A percentile compares a stretch with the other conserved stretches of the same genome.
These are phyloP conservation scores for Saccharomyces hybrid DNA, from an alignment of 1,139 yeast genomes.

Conservation along the genomic window DNA sequence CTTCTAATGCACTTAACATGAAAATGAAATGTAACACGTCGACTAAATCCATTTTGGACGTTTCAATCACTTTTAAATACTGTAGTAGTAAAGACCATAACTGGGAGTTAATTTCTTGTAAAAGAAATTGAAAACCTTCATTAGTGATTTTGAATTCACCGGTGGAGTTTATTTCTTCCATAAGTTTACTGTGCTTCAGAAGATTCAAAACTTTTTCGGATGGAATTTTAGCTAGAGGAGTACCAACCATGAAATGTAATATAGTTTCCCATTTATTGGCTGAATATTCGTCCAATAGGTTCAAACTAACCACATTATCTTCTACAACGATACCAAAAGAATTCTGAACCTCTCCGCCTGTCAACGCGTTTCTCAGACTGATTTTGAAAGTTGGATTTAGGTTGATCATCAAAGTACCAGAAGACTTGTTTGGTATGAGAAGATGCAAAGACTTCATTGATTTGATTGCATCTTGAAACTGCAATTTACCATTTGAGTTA, in stretches of 20 bases:
- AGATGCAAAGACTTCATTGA: constrained; percentile 70
- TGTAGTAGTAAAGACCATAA: constrained; percentile 88
- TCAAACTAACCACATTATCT: constrained; percentile 42
- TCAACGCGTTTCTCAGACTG: constrained; percentile 73
- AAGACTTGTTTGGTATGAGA: constrained; percentile 45
- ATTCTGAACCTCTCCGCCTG: constrained; percentile 53
- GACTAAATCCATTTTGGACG: constrained; percentile 87
- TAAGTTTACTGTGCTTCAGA: constrained; percentile 68
- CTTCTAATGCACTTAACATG: constrained; percentile 83
- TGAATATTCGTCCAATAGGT: constrained; percentile 72
- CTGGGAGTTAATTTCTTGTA: constrained; percentile 90
- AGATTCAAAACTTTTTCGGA: constrained; percentile 60
- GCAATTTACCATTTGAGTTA: constrained; percentile 42
- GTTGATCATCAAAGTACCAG: constrained; percentile 32
- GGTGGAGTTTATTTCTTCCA: constrained; percentile 55
- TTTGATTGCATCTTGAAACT: constrained; percentile 67
- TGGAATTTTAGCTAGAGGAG: constrained; percentile 58
- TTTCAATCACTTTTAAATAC: constrained; percentile 77
- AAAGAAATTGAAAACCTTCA: constrained; percentile 83
- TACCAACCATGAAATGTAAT: constrained; percentile 95
- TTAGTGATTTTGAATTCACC: constrained; percentile 66
- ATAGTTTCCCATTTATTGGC: constrained; percentile 89
- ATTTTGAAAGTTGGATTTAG: constrained; percentile 67
- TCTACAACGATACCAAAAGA: constrained; percentile 49
- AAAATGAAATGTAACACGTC: constrained; percentile 90